These are phyloP conservation scores for Arthrobotrys iridis DNA, from an alignment of 2,329 filamentous ascomycete species.

Conservation along the genomic window DNA sequence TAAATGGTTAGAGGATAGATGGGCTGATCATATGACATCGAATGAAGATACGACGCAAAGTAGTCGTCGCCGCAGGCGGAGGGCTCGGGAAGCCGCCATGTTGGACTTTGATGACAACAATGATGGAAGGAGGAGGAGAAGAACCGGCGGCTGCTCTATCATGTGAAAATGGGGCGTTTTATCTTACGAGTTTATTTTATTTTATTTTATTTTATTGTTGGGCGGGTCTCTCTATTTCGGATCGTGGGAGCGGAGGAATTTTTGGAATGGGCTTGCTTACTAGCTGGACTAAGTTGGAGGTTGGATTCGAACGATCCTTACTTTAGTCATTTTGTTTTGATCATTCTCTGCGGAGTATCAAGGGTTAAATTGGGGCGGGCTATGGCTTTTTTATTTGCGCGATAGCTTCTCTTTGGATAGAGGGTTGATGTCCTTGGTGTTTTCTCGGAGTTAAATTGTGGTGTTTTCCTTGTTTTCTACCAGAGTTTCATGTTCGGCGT, in stretches of 20 bases:
- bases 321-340: constrained; percentile 1
- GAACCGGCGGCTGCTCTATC: constrained; percentile 43
- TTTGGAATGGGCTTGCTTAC: constrained; percentile 1
- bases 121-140: constrained; percentile 27
- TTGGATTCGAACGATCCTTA: neutral
- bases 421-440: constrained; percentile 28
- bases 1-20: constrained; percentile 83
- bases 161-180: constrained; percentile 32
- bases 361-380: neutral
- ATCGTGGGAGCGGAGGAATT: neutral
- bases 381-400: constrained; percentile 8
- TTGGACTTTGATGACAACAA: constrained; percentile 76
- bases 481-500: neutral
- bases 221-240: neutral
- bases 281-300: constrained; percentile 28
- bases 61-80: constrained; percentile 73
- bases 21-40: constrained; percentile 93
- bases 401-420: neutral
- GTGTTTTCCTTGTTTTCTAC: neutral
- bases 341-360: constrained; percentile 10
- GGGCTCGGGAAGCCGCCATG: constrained; percentile 82
- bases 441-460: constrained; percentile 23
- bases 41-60: constrained; percentile 79
- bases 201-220: neutral
- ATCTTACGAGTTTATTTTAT: constrained; percentile 1